Evolutionary conservation across 805 yeast genomes (phyloP).

Genomic region (Suhomyces xylopsoci): DNA sequence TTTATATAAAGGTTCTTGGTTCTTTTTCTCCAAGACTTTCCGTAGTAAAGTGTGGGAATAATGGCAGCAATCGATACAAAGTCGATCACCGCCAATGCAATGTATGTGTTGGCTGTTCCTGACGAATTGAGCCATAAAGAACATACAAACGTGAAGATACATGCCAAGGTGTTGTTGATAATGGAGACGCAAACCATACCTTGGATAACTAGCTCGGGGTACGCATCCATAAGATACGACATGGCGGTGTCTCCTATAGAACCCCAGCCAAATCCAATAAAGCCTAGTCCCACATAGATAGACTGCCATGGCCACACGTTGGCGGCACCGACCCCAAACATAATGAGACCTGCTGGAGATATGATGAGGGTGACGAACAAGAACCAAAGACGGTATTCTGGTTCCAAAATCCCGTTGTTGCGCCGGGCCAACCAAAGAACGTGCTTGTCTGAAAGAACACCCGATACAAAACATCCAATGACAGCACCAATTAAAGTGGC

Average conservation of each 20-base stretch:
- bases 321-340: constrained; percentile 39
- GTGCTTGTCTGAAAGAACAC: constrained; percentile 32
- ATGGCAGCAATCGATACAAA: constrained; percentile 30
- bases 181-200: constrained; percentile 40
- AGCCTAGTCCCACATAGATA: constrained; percentile 36
- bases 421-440: constrained; percentile 36
- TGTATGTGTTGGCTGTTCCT: constrained; percentile 36
- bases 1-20: constrained; percentile 21
- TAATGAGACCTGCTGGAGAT: constrained; percentile 32
- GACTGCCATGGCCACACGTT: constrained; percentile 36
- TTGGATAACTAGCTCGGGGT: constrained; percentile 40
- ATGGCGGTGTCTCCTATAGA: constrained; percentile 38
- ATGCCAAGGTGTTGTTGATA: constrained; percentile 36
- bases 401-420: constrained; percentile 35
- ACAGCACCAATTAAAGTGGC: constrained; percentile 40
- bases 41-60: constrained; percentile 30
- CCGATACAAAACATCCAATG: constrained; percentile 38
- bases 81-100: constrained; percentile 35
- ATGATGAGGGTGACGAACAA: constrained; percentile 33
- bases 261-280: constrained; percentile 39
- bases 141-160: constrained; percentile 38
- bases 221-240: constrained; percentile 39
- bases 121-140: constrained; percentile 36
- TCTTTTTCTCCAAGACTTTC: constrained; percentile 31
- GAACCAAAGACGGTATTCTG: constrained; percentile 36